Base-by-base conservation (phyloP, 768 basidiomycete genomes). In the Termitomyces titanicus region DNA sequence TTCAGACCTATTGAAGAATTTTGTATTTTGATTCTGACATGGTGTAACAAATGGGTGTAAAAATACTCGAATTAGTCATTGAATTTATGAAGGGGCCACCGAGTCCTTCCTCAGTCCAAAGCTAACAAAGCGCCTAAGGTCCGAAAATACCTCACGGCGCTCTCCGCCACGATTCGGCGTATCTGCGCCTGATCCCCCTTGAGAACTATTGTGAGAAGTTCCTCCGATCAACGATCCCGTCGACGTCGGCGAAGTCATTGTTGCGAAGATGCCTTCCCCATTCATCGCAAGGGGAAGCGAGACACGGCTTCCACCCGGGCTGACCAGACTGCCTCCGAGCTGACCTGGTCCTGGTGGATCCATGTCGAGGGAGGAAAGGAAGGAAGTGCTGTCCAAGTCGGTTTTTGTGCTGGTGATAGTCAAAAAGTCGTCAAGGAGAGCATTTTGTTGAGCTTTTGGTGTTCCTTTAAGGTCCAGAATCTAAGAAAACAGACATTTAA, bases 381-480 rank as follows among this genome's bases (percentile, higher is more conserved):
- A 98, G 0, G 97, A 98, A 0, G 90, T 88, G 67, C 82, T 87
- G 58, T 91, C 84, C 13, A 99, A 79, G 51, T 98, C 94, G 25
- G 84, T 80, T 67, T 93, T 92, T 5, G 91, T 94, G 62, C 96
- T 96, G 31, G 96, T 98, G 53, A 92, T 88, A 7, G 91, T 88
- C 38, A 98, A 76, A 75, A 98, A 99, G 20, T 86, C 81, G 68
- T 98, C 95, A 37, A 96, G 80, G 13, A 99, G 83, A 62, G 84
- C 83, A 70, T 94, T 94, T 73, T 98, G 94, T 50, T 89, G 86
- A 3, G 74, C 68, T 59, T 92, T 90, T 0, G 91, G 85, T 0
- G 94, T 94, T 7, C 97, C 97, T 70, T 97, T 97, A 47, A 98
- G 79, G 70, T 98, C 95, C 17, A 98, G 80, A 51, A 98, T 92